Evolutionary conservation across 2,329 filamentous ascomycete species (phyloP).

Genomic region (Coleophoma crateriformis): DNA sequence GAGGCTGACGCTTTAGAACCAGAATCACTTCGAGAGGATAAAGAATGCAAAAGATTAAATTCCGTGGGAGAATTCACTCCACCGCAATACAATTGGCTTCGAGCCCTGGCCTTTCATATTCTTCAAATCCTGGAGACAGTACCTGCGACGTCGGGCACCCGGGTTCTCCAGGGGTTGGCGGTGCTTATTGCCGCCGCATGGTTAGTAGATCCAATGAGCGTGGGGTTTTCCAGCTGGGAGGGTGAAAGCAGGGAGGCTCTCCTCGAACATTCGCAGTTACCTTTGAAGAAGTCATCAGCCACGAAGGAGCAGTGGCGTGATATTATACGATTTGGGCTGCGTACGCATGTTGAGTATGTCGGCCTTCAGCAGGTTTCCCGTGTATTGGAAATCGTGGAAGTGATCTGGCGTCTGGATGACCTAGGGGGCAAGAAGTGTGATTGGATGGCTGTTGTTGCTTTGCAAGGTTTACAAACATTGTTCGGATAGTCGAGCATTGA

Average conservation of each 20-base stretch:
- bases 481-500: background rate
- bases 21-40: background rate
- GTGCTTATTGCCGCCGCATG: conserved; percentile 5
- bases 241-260: background rate
- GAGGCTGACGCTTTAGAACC: background rate
- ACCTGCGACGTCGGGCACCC: conserved; percentile 5
- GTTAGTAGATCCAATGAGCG: conserved; percentile 1
- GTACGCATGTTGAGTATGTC: conserved; percentile 2
- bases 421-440: conserved; percentile 1
- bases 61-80: background rate
- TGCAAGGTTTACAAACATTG: conserved; percentile 5
- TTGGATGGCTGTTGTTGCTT: conserved; percentile 7
- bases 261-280: background rate
- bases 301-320: background rate
- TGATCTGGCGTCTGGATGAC: conserved; percentile 6
- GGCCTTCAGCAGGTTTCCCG: conserved; percentile 6
- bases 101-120: conserved; percentile 2
- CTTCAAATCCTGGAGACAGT: conserved; percentile 3
- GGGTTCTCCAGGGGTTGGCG: conserved; percentile 4
- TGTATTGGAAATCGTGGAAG: conserved; percentile 6
- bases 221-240: background rate
- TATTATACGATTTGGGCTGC: background rate
- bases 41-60: background rate
- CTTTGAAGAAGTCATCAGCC: background rate
- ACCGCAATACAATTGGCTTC: conserved; percentile 2